Evolutionary conservation across 139 green algal genomes (phyloP), one percentile per base, ranked within the genome.

Genomic region (Closterium sp.): DNA sequence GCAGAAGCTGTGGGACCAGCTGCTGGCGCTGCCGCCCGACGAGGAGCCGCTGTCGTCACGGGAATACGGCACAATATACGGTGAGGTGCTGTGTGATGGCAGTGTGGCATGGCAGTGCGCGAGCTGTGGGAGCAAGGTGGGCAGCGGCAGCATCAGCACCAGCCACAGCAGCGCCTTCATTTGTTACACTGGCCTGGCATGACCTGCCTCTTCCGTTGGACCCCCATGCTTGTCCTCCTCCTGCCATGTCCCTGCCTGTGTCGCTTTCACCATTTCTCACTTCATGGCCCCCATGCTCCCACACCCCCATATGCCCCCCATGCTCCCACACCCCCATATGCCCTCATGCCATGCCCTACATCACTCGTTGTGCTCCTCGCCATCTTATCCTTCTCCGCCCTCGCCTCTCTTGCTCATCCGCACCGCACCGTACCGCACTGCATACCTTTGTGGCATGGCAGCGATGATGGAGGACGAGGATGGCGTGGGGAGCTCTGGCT

Each of bases 381-480:
- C 50, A 7, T 3, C 1, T 11, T 3, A 73, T 73, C 50, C 13
- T 22, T 73, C 50, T 73, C 50, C 2, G 0, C 38, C 38, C 38
- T 45, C 10, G 38, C 38, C 38, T 45, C 38, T 6, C 38, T 45
- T 9, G 38, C 38, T 45, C 38, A 27, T 73, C 50, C 50, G 24
- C 50, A 73, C 50, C 10, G 13, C 17, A 73, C 13, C 17, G 13
- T 4, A 73, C 50, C 17, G 31, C 86, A 70, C 31, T 45, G 38
- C 38, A 45, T 7, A 88, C 31, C 31, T 21, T 9, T 4, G 1
- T 89, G 86, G 86, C 19, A 89, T 34, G 31, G 31, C 86, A 70
- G 86, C 31, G 19, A 89, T 89, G 31, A 89, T 89, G 31, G 31
- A 89, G 86, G 31, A 38, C 86, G 86, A 89, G 86, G 31, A 89